These are phyloP conservation scores for Lecanosticta acicola DNA, from an alignment of 2,329 filamentous ascomycete genomes.

Conservation along the genomic window DNA sequence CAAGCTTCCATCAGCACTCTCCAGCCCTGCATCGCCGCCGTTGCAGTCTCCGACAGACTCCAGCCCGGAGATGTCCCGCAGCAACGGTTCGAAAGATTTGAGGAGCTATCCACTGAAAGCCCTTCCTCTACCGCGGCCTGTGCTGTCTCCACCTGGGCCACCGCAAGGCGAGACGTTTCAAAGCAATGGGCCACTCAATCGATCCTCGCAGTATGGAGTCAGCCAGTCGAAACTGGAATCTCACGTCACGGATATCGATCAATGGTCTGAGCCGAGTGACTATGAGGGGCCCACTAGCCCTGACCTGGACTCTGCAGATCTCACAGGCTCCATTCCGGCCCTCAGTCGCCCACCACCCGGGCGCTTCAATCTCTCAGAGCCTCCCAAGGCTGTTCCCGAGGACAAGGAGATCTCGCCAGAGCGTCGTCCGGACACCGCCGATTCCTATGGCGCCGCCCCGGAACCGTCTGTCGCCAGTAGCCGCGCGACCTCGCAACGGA, in stretches of 20 bases:
- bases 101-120: constrained; percentile 29
- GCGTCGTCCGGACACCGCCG: constrained; percentile 28
- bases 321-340: constrained; percentile 24
- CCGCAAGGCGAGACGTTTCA: constrained; percentile 15
- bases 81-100: constrained; percentile 21
- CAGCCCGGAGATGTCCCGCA: constrained; percentile 22
- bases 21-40: constrained; percentile 21
- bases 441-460: constrained; percentile 28
- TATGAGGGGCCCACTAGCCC: constrained; percentile 19
- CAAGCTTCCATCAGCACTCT: constrained; percentile 12
- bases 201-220: constrained; percentile 32
- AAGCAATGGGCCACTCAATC: constrained; percentile 31
- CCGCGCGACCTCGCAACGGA: constrained; percentile 22
- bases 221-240: constrained; percentile 19
- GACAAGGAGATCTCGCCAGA: constrained; percentile 33
- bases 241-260: constrained; percentile 22
- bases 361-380: constrained; percentile 28
- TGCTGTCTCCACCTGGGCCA: constrained; percentile 28
- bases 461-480: constrained; percentile 31
- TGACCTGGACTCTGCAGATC: constrained; percentile 24
- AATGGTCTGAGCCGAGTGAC: constrained; percentile 27
- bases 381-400: constrained; percentile 32
- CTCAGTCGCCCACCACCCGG: constrained; percentile 25
- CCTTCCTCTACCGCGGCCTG: constrained; percentile 29
- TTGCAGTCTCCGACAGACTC: constrained; percentile 25